These are phyloP conservation scores for Babesia gibsoni DNA, from an alignment of 169 alveolate genomes.

Conservation along the genomic window DNA sequence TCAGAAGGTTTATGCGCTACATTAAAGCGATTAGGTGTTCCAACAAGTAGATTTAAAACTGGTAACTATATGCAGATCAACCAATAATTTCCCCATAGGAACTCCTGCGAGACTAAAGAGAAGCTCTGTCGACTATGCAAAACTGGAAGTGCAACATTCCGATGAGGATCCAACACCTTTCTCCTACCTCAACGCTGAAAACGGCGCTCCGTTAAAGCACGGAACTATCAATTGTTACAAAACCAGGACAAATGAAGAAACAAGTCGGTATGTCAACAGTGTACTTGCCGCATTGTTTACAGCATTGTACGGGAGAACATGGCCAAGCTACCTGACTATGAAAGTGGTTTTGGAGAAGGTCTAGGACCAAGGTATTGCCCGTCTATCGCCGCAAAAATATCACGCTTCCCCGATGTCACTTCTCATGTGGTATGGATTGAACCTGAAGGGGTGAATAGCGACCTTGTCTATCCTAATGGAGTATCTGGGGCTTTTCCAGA, in stretches of 20 bases:
- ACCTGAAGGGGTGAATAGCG: slow-evolving; percentile 85
- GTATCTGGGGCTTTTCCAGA: slow-evolving; percentile 86
- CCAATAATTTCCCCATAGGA: slow-evolving; percentile 75
- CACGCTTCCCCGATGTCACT: slow-evolving; percentile 74
- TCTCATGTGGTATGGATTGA: slow-evolving; percentile 91
- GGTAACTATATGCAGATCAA: slow-evolving; percentile 58
- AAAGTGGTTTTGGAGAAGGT: slow-evolving; percentile 75
- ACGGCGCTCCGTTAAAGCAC: slow-evolving; percentile 17
- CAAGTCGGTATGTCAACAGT: slow-evolving; percentile 72
- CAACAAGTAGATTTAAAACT: slow-evolving; percentile 55
- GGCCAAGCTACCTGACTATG: slow-evolving; percentile 74
- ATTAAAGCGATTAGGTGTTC: slow-evolving; percentile 34
- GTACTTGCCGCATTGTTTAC: background rate
- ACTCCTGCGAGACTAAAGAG: slow-evolving; percentile 88
- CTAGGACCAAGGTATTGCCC: slow-evolving; percentile 93
- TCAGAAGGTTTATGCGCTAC: slow-evolving; percentile 67
- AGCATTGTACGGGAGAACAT: slow-evolving; percentile 62
- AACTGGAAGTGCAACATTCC: slow-evolving; percentile 76
- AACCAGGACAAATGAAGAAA: slow-evolving; percentile 78
- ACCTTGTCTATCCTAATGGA: slow-evolving; percentile 88
- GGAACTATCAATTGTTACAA: slow-evolving; percentile 75
- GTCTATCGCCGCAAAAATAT: slow-evolving; percentile 81
- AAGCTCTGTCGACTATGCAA: slow-evolving; percentile 75
- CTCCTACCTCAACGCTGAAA: slow-evolving; percentile 70
- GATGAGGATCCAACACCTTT: slow-evolving; percentile 81